Conservation (phyloP, 352 stramenopile species). For the Pythium folliculosum region DNA sequence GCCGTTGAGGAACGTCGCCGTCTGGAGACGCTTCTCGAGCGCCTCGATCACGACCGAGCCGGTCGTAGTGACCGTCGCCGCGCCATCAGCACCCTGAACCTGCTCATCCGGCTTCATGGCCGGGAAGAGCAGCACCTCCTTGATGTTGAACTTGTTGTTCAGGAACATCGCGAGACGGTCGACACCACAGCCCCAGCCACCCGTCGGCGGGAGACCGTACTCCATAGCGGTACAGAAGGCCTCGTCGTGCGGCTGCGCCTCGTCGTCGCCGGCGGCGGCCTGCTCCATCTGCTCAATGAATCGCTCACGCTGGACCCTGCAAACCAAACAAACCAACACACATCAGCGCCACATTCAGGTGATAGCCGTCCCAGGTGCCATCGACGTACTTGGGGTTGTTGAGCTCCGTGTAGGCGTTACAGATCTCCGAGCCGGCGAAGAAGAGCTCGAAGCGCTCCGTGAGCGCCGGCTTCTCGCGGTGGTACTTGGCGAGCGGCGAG, state of each 20-base stretch:
- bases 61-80: conserved; percentile 18
- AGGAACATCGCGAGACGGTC: conserved; percentile 98
- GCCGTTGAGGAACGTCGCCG: conserved; percentile 68
- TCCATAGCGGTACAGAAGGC: conserved; percentile 94
- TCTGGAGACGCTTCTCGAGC: conserved; percentile 65
- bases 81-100: conserved; percentile 19
- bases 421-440: conserved; percentile 94
- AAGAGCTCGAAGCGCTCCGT: conserved; percentile 99
- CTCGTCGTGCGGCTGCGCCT: conserved; percentile 94
- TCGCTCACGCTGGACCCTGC: conserved; percentile 69
- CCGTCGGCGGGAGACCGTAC: conserved; percentile 97
- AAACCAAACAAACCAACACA: conserved; percentile 7
- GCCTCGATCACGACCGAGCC: conserved; percentile 59
- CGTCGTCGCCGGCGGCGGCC: conserved; percentile 76
- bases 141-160: conserved; percentile 93
- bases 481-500: conserved; percentile 97
- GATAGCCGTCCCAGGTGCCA: too few relatives aligned
- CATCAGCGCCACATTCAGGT: neutral
- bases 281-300: conserved; percentile 86
- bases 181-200: conserved; percentile 96
- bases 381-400: conserved; percentile 90
- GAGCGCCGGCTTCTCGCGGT: conserved; percentile 90
- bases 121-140: conserved; percentile 99
- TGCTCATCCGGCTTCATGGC: conserved; percentile 98
- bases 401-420: conserved; percentile 99